Evolutionary conservation across 2,329 filamentous ascomycete species (phyloP).

Genomic region (Samsoniella hepiali): DNA sequence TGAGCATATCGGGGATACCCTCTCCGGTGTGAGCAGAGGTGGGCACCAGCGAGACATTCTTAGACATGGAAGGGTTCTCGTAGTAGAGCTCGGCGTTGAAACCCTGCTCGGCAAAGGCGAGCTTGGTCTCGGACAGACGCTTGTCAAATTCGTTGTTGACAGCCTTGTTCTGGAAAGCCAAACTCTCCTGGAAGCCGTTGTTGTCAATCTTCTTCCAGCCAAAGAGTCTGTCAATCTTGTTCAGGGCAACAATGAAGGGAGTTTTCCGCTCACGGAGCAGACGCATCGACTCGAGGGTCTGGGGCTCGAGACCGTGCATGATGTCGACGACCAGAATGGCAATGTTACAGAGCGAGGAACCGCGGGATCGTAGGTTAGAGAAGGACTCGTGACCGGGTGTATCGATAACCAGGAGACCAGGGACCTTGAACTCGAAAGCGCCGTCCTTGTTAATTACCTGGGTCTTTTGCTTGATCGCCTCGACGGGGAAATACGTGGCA

Average conservation of each 20-base stretch:
- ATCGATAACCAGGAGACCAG: constrained; percentile 93
- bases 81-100: constrained; percentile 98
- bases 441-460: constrained; percentile 88
- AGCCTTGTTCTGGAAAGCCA: constrained; percentile 84
- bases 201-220: constrained; percentile 99
- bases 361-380: constrained; percentile 93
- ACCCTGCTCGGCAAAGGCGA: constrained; percentile 91
- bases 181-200: constrained; percentile 94
- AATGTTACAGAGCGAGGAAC: constrained; percentile 98
- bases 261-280: constrained; percentile 90
- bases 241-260: constrained; percentile 96
- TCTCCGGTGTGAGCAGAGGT: constrained; percentile 98
- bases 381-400: constrained; percentile 99
- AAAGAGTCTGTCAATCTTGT: constrained; percentile 99
- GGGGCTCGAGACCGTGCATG: constrained; percentile 97
- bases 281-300: constrained; percentile 96
- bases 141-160: constrained; percentile 94
- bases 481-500: constrained; percentile 97
- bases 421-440: constrained; percentile 93
- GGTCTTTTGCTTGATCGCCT: constrained; percentile 89
- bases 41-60: constrained; percentile 90
- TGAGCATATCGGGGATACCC: constrained; percentile 98
- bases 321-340: constrained; percentile 98
- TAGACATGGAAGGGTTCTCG: constrained; percentile 96
- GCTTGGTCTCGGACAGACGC: constrained; percentile 83